Percentiles rank a stretch among this genome's conserved stretches.
phyloP scores from a whole-genome alignment of 2,329 filamentous ascomycete species.

The Diaporthe capsici region DNA sequence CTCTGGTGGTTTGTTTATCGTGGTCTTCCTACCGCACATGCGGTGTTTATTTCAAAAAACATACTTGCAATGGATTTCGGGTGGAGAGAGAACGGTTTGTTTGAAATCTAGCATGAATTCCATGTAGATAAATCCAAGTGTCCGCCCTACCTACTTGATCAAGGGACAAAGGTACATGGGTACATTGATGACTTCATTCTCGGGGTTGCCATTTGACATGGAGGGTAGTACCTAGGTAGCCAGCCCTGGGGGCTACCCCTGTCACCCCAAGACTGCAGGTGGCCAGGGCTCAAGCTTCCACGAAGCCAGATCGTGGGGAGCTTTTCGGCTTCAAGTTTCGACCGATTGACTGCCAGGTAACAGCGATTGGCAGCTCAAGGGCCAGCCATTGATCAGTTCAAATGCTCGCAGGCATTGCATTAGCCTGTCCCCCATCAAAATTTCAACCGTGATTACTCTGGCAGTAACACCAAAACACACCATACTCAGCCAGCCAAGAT shows the following conservation, averaged over 20 bases:
- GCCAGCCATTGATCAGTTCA: not conserved
- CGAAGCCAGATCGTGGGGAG: constrained; percentile 31
- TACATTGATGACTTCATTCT: constrained; percentile 25
- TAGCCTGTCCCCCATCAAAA: too few species aligned
- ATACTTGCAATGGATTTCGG: too few species aligned
- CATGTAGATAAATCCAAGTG: not conserved
- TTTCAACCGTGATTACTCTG: not conserved
- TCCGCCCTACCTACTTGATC: not conserved
- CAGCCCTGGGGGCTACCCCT: not conserved
- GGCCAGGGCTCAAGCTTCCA: constrained; percentile 28
- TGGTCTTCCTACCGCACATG: not conserved
- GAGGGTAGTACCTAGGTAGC: not conserved
- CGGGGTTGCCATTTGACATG: not conserved
- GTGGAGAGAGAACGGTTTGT: too few species aligned
- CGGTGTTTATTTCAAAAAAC: not conserved
- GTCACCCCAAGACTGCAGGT: constrained; percentile 2
- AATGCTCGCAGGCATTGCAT: not conserved
- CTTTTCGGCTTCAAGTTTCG: constrained; percentile 1
- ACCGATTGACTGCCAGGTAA: not conserved
- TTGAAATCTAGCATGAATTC: not conserved
- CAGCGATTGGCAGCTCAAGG: not conserved
- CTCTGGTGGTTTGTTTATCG: not conserved
- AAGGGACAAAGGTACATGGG: not conserved
- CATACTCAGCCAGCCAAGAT: constrained; percentile 4
- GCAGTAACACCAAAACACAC: not conserved